Evolutionary conservation across 2,329 filamentous ascomycete genomes (phyloP), one percentile per base, ranked within the genome.

Genomic region (Pseudogymnoascus sp.): DNA sequence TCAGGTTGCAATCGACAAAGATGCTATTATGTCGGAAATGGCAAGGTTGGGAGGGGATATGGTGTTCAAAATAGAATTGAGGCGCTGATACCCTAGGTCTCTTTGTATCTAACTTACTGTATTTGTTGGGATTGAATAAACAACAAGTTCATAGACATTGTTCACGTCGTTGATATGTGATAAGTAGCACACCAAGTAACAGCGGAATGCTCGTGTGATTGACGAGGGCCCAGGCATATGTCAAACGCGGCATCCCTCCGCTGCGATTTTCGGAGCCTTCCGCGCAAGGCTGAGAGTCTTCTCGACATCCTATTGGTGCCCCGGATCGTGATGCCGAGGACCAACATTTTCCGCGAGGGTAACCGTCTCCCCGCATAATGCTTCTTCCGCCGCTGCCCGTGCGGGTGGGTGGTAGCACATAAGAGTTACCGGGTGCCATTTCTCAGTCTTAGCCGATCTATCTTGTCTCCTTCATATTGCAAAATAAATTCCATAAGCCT

Each of bases 1-100:
- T 4, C 70, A 81, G 21, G 84, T 89, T 23, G 80, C 82, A 66
- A 75, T 92, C 5, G 91, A 94, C 69, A 84, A 82, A 67, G 78
- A 79, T 44, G 87, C 82, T 0, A 84, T 94, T 4, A 70, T 92
- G 60, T 78, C 84, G 33, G 91, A 94, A 76, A 90, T 95, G 73
- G 84, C 84, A 44, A 83, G 85, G 65, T 77, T 88, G 42, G 85
- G 85, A 7, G 85, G 84, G 1, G 82, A 86, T 64, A 71, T 96
- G 74, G 80, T 96, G 53, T 81, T 84, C 68, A 83, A 75, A 70
- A 84, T 93, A 63, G 86, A 92, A 70, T 25, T 60, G 59, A 78
- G 53, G 44, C 33, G 60, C 47, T 40, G 62, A 37, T 61, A 63
- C 28, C 33, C 50, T 25, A 62, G 35, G 60, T 56, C 50, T 56